Evolutionary conservation across 2,329 filamentous ascomycete species (phyloP), one percentile per base, ranked within the genome.

Genomic region (Botrytis fabae): DNA sequence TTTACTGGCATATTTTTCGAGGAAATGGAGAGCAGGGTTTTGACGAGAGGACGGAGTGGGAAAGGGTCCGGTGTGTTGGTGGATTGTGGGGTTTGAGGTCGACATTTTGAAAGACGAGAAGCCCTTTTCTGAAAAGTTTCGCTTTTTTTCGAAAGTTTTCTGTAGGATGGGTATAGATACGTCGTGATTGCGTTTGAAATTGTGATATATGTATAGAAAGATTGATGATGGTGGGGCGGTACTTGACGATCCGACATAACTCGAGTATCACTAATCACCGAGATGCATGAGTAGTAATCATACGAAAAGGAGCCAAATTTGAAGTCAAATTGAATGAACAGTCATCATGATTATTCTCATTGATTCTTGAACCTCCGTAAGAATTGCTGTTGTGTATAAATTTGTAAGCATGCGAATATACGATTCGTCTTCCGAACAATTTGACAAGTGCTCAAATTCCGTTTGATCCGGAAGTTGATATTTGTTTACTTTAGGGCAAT

Each of bases 1-100:
- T n/a, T 68, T 59, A 16, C 22, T 38, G 35, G 20, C 22, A 16
- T 73, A 69, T n/a, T 69, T 9, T n/a, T 69, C 63, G 28, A 69
- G 28, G 35, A 73, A 69, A 8, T n/a, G 44, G 35, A 73, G 64
- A 8, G 71, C 71, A 1, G 38, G 71, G 20, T 62, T 18, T 48
- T 61, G 40, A 10, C 64, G 63, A 9, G 63, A 60, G n/a, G 25
- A 20, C 9, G 32, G 6, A 25, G 40, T 69, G 14, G 64, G 64
- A 22, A 66, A 60, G n/a, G 70, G 62, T 8, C 70, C 62, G 22
- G 10, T 32, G 28, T 72, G 40, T 2, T 25, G 59, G 3, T 70
- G 22, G 14, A 51, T 48, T 46, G 54, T 64, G 22, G 64, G 42
- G 35, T 64, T 51, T 35, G 59, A 2, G 44, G 42, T 28, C 35